A percentile compares a stretch with the other conserved stretches of the same genome.
These are phyloP conservation scores for Fusarium gaditjirri DNA, from an alignment of 2,329 filamentous ascomycete species.

Conservation along the genomic window DNA sequence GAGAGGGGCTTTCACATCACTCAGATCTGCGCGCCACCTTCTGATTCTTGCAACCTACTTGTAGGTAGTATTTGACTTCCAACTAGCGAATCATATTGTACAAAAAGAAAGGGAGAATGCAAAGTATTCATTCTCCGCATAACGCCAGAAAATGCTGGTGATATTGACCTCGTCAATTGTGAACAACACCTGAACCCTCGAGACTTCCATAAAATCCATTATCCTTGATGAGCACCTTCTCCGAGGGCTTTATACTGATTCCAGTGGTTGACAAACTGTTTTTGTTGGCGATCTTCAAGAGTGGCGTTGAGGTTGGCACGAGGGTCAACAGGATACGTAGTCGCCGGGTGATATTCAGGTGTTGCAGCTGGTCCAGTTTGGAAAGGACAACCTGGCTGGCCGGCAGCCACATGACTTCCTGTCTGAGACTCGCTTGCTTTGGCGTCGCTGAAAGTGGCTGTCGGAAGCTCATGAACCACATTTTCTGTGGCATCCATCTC, in stretches of 20 bases:
- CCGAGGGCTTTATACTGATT: slow-evolving; percentile 47
- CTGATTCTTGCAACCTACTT: slow-evolving; percentile 26
- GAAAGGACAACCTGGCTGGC: slow-evolving; percentile 5
- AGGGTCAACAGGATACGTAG: slow-evolving; percentile 42
- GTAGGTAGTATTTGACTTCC: slow-evolving; percentile 21
- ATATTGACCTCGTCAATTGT: not conserved
- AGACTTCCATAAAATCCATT: not conserved
- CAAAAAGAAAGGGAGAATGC: slow-evolving; percentile 33
- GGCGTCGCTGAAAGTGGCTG: slow-evolving; percentile 29
- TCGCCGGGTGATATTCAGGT: slow-evolving; percentile 11
- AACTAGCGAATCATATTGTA: slow-evolving; percentile 33
- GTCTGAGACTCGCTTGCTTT: slow-evolving; percentile 11
- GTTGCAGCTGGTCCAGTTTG: slow-evolving; percentile 12
- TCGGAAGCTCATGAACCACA: slow-evolving; percentile 50
- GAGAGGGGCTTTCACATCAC: slow-evolving; percentile 22
- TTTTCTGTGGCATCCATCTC: slow-evolving; percentile 52
- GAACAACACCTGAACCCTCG: not conserved
- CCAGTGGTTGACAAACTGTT: slow-evolving; percentile 53
- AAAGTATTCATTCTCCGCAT: slow-evolving; percentile 39
- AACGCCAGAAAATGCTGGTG: slow-evolving; percentile 41
- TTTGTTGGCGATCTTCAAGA: slow-evolving; percentile 43
- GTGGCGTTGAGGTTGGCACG: slow-evolving; percentile 50
- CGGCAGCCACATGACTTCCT: slow-evolving; percentile 1
- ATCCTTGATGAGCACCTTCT: not conserved
- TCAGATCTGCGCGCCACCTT: slow-evolving; percentile 33